Evolutionary conservation across 2,329 filamentous ascomycete genomes (phyloP).

Genomic region (Lachnum nothofagi): DNA sequence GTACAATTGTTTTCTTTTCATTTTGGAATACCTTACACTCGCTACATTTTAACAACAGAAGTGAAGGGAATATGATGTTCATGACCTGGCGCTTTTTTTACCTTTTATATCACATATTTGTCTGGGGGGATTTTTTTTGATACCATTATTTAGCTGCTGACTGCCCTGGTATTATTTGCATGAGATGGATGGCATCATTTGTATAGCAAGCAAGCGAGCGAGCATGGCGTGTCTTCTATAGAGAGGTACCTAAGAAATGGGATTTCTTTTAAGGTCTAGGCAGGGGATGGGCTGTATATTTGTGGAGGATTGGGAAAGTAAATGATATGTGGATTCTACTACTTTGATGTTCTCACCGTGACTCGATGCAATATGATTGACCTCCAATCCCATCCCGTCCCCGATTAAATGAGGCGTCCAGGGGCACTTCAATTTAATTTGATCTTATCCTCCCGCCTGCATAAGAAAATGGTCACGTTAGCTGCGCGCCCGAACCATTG

Average conservation of each 20-base stretch:
- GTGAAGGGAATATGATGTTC: too few relatives aligned
- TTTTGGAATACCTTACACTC: neutral
- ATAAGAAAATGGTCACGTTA: too few relatives aligned
- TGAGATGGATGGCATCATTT: neutral
- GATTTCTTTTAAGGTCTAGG: neutral
- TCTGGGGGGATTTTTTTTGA: neutral
- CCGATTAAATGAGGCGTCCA: too few relatives aligned
- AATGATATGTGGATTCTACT: too few relatives aligned
- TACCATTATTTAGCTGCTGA: neutral
- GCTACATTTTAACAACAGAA: too few relatives aligned
- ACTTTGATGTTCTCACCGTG: too few relatives aligned
- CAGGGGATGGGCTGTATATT: neutral
- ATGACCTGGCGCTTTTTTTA: neutral
- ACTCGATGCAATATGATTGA: too few relatives aligned
- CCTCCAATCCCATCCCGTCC: too few relatives aligned
- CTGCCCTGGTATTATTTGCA: neutral
- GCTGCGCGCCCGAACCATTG: too few relatives aligned
- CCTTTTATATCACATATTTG: neutral
- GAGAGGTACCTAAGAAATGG: neutral
- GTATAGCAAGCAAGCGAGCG: neutral
- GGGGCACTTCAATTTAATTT: too few relatives aligned
- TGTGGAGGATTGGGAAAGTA: too few relatives aligned
- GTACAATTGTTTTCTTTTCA: neutral
- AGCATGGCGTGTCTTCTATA: neutral
- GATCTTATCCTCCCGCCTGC: too few relatives aligned